Percentiles rank a stretch among this genome's conserved stretches.
Evolutionary conservation across 1,284 basidiomycete genomes (phyloP).

Genomic region (Pseudozyma sp.): DNA sequence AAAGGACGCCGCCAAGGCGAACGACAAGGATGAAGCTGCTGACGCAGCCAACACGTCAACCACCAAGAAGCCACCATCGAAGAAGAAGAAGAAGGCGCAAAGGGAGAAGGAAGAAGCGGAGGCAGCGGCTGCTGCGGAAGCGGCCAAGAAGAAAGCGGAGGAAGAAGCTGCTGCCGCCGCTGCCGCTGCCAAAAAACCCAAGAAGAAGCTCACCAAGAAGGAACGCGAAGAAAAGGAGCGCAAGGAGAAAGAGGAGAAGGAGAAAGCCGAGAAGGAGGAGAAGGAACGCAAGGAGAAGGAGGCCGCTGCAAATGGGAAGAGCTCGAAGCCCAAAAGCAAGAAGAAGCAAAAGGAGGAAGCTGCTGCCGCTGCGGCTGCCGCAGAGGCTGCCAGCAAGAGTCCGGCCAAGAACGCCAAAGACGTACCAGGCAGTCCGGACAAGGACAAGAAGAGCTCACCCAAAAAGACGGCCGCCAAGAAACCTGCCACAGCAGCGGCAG

Average conservation of each 20-base stretch:
- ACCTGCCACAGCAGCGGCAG: slow-evolving; percentile 16
- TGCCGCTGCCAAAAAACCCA: slow-evolving; percentile 38
- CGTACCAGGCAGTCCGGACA: slow-evolving; percentile 34
- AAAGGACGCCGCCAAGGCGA: slow-evolving; percentile 40
- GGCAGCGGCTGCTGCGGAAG: slow-evolving; percentile 44
- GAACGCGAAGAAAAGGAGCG: slow-evolving; percentile 44
- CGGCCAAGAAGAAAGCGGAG: slow-evolving; percentile 47
- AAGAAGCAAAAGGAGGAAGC: slow-evolving; percentile 55
- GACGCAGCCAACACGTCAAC: slow-evolving; percentile 24
- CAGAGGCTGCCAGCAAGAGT: slow-evolving; percentile 25
- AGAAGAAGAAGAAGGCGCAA: slow-evolving; percentile 59
- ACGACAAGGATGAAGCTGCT: slow-evolving; percentile 32
- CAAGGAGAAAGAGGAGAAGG: slow-evolving; percentile 49
- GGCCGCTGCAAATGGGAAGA: slow-evolving; percentile 28
- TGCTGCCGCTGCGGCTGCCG: slow-evolving; percentile 36
- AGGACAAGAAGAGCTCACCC: slow-evolving; percentile 42
- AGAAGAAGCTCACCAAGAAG: slow-evolving; percentile 60
- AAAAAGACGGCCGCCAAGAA: slow-evolving; percentile 51
- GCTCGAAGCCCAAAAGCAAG: slow-evolving; percentile 49
- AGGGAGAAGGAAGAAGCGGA: slow-evolving; percentile 52
- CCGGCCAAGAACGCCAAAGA: slow-evolving; percentile 28
- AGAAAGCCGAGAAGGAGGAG: slow-evolving; percentile 59
- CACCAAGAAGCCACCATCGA: slow-evolving; percentile 45
- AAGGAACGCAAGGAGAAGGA: slow-evolving; percentile 52
- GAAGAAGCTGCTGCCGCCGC: slow-evolving; percentile 40